These are phyloP conservation scores for Suillus americanus DNA, from an alignment of 768 basidiomycete genomes.

Conservation along the genomic window DNA sequence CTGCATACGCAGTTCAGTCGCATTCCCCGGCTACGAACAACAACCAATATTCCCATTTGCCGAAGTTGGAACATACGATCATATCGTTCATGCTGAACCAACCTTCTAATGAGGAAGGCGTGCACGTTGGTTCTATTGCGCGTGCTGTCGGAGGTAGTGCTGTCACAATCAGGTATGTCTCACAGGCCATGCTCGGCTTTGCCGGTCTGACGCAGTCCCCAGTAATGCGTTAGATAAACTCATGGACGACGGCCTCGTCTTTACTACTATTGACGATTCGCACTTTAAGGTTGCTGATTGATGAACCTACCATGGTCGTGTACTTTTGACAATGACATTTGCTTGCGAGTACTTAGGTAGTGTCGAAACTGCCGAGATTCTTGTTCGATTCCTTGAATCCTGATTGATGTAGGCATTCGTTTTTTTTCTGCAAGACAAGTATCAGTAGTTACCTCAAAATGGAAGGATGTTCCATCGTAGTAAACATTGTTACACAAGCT, in stretches of 20 bases:
- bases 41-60: slow-evolving; percentile 56
- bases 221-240: slow-evolving; percentile 76
- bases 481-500: neutral
- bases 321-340: slow-evolving; percentile 9
- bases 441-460: slow-evolving; percentile 8
- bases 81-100: slow-evolving; percentile 58
- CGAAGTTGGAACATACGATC: slow-evolving; percentile 61
- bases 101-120: slow-evolving; percentile 57
- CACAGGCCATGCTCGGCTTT: neutral
- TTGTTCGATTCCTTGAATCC: neutral
- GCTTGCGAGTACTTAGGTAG: slow-evolving; percentile 1
- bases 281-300: slow-evolving; percentile 62
- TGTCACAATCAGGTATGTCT: slow-evolving; percentile 59
- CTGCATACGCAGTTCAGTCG: slow-evolving; percentile 45
- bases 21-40: slow-evolving; percentile 22
- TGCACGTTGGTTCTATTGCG: slow-evolving; percentile 73
- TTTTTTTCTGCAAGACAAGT: neutral
- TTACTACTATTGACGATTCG: slow-evolving; percentile 79
- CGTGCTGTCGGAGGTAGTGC: slow-evolving; percentile 60
- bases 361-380: neutral
- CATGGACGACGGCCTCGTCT: slow-evolving; percentile 80
- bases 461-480: neutral
- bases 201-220: slow-evolving; percentile 7
- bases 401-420: neutral
- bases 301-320: slow-evolving; percentile 7